Conservation (phyloP, 106 monocot species). For the Dendrobium officinale region DNA sequence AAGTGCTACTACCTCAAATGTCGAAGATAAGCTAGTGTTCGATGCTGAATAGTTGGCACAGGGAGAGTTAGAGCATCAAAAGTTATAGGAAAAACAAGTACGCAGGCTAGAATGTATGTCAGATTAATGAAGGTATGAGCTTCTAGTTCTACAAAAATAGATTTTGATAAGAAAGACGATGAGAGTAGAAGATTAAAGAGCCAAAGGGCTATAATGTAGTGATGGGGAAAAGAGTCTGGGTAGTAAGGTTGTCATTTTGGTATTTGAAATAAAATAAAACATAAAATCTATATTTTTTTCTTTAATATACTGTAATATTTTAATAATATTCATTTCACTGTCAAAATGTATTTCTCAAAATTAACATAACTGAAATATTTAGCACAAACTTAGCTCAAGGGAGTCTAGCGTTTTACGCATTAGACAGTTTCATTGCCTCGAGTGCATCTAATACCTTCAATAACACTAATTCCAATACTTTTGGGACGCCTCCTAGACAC, state of each 20-base stretch:
- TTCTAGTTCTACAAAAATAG: neutral
- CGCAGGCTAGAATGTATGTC: neutral
- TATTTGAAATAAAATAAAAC: neutral
- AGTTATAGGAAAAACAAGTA: neutral
- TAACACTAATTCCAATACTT: neutral
- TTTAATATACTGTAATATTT: neutral
- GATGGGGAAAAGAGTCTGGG: neutral
- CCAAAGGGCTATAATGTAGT: neutral
- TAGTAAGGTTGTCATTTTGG: neutral
- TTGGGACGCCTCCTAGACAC: neutral
- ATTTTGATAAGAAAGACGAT: neutral
- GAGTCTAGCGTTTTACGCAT: neutral
- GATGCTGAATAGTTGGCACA: neutral
- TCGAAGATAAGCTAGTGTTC: neutral
- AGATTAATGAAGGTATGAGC: neutral
- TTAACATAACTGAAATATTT: neutral
- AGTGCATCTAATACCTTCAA: neutral
- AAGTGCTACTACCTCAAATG: neutral
- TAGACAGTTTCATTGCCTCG: neutral
- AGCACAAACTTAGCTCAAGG: neutral
- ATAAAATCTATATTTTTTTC: neutral
- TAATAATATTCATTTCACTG: neutral
- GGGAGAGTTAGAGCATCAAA: neutral
- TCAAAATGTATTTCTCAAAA: neutral
- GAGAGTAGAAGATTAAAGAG: neutral